phyloP scores from a whole-genome alignment of 345 rosid genomes.

The Rubroshorea leprosula region DNA sequence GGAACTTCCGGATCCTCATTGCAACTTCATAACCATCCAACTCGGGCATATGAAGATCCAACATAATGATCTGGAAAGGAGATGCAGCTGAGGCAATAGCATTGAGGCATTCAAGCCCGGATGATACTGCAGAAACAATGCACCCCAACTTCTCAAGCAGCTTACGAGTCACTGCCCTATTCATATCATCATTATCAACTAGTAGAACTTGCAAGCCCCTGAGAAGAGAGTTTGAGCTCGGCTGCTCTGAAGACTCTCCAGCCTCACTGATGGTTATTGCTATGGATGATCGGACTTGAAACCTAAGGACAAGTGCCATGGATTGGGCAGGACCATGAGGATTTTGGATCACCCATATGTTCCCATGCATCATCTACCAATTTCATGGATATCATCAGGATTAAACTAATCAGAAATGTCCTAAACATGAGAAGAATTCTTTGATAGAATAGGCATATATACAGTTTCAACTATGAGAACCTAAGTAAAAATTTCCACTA shows the following conservation, averaged over 20 bases:
- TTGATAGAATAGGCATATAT: not conserved
- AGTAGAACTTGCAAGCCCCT: constrained; percentile 66
- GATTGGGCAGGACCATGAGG: constrained; percentile 53
- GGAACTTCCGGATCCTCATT: constrained; percentile 50
- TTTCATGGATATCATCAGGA: constrained; percentile 1
- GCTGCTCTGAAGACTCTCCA: constrained; percentile 46
- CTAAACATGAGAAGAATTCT: not conserved
- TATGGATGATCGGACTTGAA: constrained; percentile 50
- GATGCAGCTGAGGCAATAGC: constrained; percentile 41
- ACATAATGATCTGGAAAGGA: constrained; percentile 54
- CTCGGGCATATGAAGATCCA: constrained; percentile 81
- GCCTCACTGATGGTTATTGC: constrained; percentile 34
- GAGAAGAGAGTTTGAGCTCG: constrained; percentile 52
- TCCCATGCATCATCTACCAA: constrained; percentile 82
- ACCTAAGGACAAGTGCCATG: constrained; percentile 69
- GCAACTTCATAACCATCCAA: constrained; percentile 88
- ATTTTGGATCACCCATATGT: constrained; percentile 60
- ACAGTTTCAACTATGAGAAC: too few species aligned
- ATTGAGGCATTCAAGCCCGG: constrained; percentile 70
- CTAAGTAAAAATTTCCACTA: too few species aligned
- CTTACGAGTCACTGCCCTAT: constrained; percentile 69
- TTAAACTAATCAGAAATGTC: not conserved
- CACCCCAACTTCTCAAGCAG: constrained; percentile 88
- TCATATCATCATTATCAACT: constrained; percentile 66
- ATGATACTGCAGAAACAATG: constrained; percentile 52